These are phyloP conservation scores for Pseudogymnoascus sp. DNA, from an alignment of 2,329 filamentous ascomycete genomes.

Conservation along the genomic window DNA sequence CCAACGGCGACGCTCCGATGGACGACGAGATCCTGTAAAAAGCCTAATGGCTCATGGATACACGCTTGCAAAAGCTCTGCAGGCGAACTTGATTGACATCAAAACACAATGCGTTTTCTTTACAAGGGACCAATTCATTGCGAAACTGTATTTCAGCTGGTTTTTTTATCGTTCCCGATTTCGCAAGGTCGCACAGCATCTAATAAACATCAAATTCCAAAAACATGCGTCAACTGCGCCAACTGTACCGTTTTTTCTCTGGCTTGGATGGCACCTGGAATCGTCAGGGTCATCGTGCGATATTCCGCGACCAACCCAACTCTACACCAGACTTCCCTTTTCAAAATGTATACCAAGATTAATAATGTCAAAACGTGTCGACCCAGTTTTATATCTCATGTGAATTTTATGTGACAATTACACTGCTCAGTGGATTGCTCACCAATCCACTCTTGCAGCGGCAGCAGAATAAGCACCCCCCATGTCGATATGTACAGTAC, in stretches of 20 bases:
- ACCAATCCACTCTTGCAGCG: not conserved
- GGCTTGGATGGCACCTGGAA: not conserved
- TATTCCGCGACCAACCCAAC: not conserved
- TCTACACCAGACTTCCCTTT: not conserved
- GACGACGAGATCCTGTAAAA: conserved; percentile 52
- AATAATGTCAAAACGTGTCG: not conserved
- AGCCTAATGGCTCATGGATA: not conserved
- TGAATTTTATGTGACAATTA: not conserved
- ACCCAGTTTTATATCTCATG: not conserved
- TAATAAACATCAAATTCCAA: conserved; percentile 4
- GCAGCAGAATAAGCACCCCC: too few relatives aligned
- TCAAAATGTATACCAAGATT: conserved; percentile 6
- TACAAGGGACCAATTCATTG: not conserved
- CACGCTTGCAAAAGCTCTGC: not conserved
- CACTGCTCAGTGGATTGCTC: not conserved
- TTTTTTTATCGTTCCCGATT: not conserved
- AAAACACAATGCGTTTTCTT: not conserved
- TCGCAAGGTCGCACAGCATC: not conserved
- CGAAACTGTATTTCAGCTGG: not conserved
- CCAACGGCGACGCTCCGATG: conserved; percentile 38
- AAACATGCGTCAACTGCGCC: not conserved
- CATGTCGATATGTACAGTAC: not conserved
- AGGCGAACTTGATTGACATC: not conserved
- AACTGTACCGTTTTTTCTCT: not conserved
- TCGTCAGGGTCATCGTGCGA: not conserved